Conservation (phyloP, 371 early-diverging fungal species). For the Nematocida sp. region DNA sequence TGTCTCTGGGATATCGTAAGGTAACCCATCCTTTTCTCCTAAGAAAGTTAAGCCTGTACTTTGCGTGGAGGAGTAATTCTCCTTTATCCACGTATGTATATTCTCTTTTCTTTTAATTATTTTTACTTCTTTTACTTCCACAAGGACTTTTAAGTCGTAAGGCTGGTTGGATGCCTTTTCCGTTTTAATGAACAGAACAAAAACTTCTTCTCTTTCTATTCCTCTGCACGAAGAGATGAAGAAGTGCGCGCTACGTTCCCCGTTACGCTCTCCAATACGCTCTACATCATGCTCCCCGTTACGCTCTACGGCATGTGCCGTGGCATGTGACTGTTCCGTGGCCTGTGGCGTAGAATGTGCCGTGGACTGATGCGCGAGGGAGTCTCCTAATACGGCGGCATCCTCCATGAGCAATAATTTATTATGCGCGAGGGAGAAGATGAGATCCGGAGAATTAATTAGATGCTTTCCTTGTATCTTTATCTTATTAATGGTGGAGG, state of each 20-base stretch:
- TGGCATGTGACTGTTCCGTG: too few species aligned
- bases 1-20: constrained; percentile 7
- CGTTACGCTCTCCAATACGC: too few species aligned
- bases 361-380: neutral
- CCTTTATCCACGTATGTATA: constrained; percentile 22
- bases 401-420: neutral
- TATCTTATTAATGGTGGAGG: constrained; percentile 18
- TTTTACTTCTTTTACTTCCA: constrained; percentile 2
- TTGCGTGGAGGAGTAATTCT: neutral
- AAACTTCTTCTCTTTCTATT: constrained; percentile 25
- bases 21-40: constrained; percentile 14
- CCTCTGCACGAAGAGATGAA: constrained; percentile 1
- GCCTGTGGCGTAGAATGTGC: neutral
- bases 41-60: neutral
- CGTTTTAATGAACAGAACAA: constrained; percentile 39
- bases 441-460: neutral
- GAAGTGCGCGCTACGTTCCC: neutral
- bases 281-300: too few species aligned
- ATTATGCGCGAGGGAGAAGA: neutral
- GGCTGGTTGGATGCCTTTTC: constrained; percentile 38
- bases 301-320: neutral
- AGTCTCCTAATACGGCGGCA: constrained; percentile 6
- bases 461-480: constrained; percentile 24
- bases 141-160: constrained; percentile 47
- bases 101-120: constrained; percentile 12